phyloP scores from a whole-genome alignment of 352 stramenopile species.

The Pythium periplocum region DNA sequence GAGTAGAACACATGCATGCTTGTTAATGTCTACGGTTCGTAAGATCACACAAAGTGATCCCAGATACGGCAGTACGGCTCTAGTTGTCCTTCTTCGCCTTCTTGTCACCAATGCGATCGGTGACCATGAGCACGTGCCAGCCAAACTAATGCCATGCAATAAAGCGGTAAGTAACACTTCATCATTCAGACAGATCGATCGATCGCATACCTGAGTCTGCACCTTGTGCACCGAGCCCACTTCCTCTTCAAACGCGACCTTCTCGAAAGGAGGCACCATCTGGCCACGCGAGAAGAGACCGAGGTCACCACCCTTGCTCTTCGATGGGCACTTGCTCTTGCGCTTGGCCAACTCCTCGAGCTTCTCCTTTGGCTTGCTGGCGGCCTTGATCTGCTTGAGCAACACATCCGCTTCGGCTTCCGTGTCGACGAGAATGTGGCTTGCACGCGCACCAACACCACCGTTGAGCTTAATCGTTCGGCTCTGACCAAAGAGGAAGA shows the following conservation, averaged over 20 bases:
- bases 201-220: conserved; percentile 47
- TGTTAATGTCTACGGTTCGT: too few species aligned
- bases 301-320: conserved; percentile 59
- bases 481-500: conserved; percentile 17
- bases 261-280: conserved; percentile 76
- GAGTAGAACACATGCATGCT: conserved; percentile 2
- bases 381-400: conserved; percentile 39
- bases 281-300: conserved; percentile 65
- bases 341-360: conserved; percentile 64
- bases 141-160: conserved; percentile 38
- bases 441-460: conserved; percentile 46
- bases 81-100: conserved; percentile 23
- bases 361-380: conserved; percentile 46
- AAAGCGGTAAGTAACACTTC: conserved; percentile 2
- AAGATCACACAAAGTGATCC: too few species aligned
- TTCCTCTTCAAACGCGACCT: conserved; percentile 61
- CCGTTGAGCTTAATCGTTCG: conserved; percentile 11
- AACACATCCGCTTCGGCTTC: conserved; percentile 59
- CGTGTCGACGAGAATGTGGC: conserved; percentile 77
- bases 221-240: conserved; percentile 79
- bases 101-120: conserved; percentile 54
- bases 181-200: not conserved
- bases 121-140: conserved; percentile 73
- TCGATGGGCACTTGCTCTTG: conserved; percentile 70
- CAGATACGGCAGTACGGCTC: too few species aligned